Evolutionary conservation across 2,329 filamentous ascomycete species (phyloP).

Genomic region (Tolypocladium sp.): DNA sequence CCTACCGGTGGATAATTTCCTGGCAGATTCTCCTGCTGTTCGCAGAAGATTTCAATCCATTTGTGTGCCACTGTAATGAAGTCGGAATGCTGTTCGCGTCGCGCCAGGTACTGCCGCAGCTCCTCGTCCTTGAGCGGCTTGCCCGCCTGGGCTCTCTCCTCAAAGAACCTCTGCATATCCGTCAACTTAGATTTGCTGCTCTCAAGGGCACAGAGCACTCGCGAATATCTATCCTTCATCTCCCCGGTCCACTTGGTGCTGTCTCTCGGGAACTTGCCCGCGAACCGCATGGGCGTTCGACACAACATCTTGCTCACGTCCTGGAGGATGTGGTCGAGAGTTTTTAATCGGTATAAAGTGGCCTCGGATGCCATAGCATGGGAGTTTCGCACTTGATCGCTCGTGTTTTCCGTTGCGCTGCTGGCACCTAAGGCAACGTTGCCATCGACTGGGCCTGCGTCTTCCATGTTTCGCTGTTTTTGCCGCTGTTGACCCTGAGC

Average conservation of each 20-base stretch:
- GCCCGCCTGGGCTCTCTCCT: conserved; percentile 32
- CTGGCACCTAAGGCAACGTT: no score
- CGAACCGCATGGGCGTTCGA: conserved; percentile 29
- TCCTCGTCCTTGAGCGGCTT: conserved; percentile 37
- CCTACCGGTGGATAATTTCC: conserved; percentile 12
- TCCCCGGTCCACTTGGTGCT: conserved; percentile 39
- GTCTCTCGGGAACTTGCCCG: conserved; percentile 31
- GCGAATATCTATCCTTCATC: conserved; percentile 35
- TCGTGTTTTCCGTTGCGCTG: no score
- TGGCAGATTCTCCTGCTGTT: conserved; percentile 29
- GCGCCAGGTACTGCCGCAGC: conserved; percentile 31
- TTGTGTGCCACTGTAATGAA: conserved; percentile 34
- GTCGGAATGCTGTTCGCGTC: conserved; percentile 35
- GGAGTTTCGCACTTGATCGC: no score
- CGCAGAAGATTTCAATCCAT: conserved; percentile 38
- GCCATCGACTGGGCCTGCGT: no score
- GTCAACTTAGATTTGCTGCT: conserved; percentile 27
- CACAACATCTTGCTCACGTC: conserved; percentile 42
- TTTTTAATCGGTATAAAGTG: conserved; percentile 17
- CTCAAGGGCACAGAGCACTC: conserved; percentile 42
- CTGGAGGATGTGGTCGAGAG: conserved; percentile 34
- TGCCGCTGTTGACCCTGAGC: no score
- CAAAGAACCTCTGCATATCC: conserved; percentile 30
- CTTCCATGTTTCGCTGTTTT: no score
- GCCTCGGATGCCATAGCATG: conserved; percentile 5